Evolutionary conservation across 2,329 filamentous ascomycete species (phyloP).

Genomic region (Pseudomassariella vexata): DNA sequence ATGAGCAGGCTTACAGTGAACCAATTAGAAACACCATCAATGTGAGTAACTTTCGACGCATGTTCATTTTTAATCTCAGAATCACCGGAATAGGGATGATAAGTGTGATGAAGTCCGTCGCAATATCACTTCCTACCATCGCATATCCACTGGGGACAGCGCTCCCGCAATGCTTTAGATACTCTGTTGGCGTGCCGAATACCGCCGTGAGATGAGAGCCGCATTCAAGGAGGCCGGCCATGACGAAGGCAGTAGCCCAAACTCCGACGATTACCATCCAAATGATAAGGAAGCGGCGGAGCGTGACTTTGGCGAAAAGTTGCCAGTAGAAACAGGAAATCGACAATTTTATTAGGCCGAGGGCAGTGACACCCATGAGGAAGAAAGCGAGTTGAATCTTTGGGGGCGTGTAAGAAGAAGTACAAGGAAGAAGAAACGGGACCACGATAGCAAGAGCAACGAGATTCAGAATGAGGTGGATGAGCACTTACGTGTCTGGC

Average conservation of each 20-base stretch:
- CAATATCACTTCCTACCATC: conserved; percentile 3
- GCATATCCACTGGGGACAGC: background rate
- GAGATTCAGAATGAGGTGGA: background rate
- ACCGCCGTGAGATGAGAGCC: background rate
- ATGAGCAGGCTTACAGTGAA: no score
- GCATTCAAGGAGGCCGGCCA: background rate
- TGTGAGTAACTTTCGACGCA: no score
- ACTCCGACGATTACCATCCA: conserved; percentile 5
- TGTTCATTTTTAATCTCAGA: conserved; percentile 6
- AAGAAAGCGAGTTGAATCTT: conserved; percentile 5
- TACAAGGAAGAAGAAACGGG: background rate
- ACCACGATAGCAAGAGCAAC: no score
- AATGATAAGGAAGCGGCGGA: conserved; percentile 7
- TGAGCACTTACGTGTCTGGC: background rate
- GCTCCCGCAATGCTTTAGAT: background rate
- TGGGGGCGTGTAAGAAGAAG: background rate
- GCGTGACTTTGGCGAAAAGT: conserved; percentile 4
- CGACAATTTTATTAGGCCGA: conserved; percentile 7
- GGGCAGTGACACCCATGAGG: conserved; percentile 1
- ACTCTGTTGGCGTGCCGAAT: background rate
- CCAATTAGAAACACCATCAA: no score
- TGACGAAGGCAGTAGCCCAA: background rate
- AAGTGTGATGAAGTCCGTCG: conserved; percentile 7
- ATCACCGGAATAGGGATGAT: conserved; percentile 7
- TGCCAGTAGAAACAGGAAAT: conserved; percentile 9